Percentiles rank a stretch among this genome's conserved stretches.
These are phyloP conservation scores for Vitis riparia DNA, from an alignment of 164 flowering plant genomes.

Conservation along the genomic window DNA sequence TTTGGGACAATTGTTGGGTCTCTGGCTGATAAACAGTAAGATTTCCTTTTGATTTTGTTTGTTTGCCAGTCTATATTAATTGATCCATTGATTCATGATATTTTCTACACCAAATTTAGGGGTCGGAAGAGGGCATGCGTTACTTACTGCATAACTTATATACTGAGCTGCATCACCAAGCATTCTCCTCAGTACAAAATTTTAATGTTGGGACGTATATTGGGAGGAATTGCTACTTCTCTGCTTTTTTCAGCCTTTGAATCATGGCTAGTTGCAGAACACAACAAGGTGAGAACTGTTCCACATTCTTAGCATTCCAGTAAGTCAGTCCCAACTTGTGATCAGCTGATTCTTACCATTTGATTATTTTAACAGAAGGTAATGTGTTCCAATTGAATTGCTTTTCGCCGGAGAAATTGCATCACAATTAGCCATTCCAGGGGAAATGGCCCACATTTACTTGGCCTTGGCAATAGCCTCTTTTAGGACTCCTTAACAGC, in stretches of 20 bases:
- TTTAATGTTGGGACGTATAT: constrained; percentile 89
- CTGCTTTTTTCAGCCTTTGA: constrained; percentile 95
- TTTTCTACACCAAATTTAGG: constrained; percentile 37
- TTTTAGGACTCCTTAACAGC: no score
- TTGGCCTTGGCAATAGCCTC: no score
- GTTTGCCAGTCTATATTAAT: neutral
- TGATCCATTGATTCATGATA: neutral
- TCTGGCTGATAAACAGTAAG: constrained; percentile 97
- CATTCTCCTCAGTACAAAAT: constrained; percentile 93
- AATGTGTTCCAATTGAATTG: no score
- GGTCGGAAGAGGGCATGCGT: constrained; percentile 96
- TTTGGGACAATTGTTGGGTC: constrained; percentile 99
- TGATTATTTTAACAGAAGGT: no score
- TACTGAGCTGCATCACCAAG: constrained; percentile 94
- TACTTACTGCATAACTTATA: constrained; percentile 95
- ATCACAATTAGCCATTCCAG: no score
- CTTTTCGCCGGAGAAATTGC: no score
- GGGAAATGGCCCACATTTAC: no score
- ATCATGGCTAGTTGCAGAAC: constrained; percentile 99
- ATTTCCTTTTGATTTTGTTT: neutral
- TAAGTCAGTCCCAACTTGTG: neutral
- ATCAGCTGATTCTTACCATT: no score
- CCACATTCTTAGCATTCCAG: neutral
- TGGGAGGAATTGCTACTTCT: constrained; percentile 98
- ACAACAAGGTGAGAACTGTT: constrained; percentile 67